Evolutionary conservation across 2,329 filamentous ascomycete species (phyloP).

Genomic region (Hypoxylon sp.): DNA sequence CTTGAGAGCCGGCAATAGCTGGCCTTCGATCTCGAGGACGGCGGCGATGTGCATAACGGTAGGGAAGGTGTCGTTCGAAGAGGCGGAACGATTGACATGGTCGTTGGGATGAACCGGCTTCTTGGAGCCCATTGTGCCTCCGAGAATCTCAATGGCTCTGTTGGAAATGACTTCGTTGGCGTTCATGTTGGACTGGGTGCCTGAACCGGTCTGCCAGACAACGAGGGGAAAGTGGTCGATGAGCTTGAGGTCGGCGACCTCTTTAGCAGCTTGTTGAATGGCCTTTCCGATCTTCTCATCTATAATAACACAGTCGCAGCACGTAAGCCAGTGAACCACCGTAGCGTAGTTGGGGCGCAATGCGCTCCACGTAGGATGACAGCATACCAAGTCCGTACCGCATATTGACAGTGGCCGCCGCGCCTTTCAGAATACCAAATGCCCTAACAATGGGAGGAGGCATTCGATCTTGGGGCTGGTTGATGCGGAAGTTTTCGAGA

Average conservation of each 20-base stretch:
- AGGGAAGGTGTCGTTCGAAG: constrained; percentile 98
- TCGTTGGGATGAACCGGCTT: constrained; percentile 99
- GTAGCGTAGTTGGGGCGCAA: constrained; percentile 25
- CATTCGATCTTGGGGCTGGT: constrained; percentile 99
- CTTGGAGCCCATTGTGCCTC: constrained; percentile 94
- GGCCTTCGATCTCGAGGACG: constrained; percentile 89
- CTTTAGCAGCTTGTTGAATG: constrained; percentile 92
- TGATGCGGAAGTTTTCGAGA: constrained; percentile 98
- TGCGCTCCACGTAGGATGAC: constrained; percentile 37
- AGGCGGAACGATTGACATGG: constrained; percentile 99
- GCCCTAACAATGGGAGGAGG: constrained; percentile 91
- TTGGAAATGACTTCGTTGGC: constrained; percentile 99
- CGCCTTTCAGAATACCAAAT: constrained; percentile 97
- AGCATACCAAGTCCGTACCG: constrained; percentile 84
- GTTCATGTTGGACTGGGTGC: constrained; percentile 99
- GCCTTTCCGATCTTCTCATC: constrained; percentile 91
- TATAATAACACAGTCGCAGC: constrained; percentile 54
- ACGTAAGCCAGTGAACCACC: constrained; percentile 45
- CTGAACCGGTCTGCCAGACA: constrained; percentile 99
- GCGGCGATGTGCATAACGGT: constrained; percentile 99
- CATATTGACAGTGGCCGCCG: constrained; percentile 96
- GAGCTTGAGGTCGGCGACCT: constrained; percentile 94
- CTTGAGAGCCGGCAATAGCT: constrained; percentile 84
- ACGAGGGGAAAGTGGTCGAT: constrained; percentile 98
- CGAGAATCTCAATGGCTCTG: constrained; percentile 97